These are phyloP conservation scores for Podaxis pistillaris DNA, from an alignment of 768 basidiomycete genomes.

Conservation along the genomic window DNA sequence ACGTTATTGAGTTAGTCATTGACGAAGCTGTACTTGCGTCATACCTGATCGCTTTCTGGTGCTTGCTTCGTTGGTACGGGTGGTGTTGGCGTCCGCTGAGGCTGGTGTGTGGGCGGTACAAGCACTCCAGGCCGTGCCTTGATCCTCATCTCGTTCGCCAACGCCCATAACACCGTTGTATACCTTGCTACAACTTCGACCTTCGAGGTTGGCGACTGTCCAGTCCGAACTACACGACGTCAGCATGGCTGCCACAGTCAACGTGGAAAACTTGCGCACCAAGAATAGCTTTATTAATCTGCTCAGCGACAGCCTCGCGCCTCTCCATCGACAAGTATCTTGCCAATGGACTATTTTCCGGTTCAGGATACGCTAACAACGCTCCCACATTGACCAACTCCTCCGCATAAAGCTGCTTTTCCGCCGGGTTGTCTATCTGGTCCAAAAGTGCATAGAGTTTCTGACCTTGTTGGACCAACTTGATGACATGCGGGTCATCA, in stretches of 20 bases:
- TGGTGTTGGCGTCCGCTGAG: constrained; percentile 10
- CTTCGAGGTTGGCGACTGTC: constrained; percentile 52
- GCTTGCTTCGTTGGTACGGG: constrained; percentile 17
- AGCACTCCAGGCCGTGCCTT: constrained; percentile 48
- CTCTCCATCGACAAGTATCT: constrained; percentile 76
- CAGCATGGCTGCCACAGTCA: not conserved
- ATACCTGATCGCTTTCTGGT: constrained; percentile 9
- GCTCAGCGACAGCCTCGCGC: constrained; percentile 80
- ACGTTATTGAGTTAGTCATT: not conserved
- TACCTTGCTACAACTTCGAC: constrained; percentile 68
- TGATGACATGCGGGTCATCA: constrained; percentile 8
- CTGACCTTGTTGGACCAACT: constrained; percentile 37
- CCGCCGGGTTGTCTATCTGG: constrained; percentile 50
- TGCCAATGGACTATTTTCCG: constrained; percentile 72
- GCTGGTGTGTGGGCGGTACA: constrained; percentile 35
- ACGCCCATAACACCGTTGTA: constrained; percentile 59
- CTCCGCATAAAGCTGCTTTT: constrained; percentile 58
- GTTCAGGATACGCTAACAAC: constrained; percentile 79
- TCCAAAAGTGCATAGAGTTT: constrained; percentile 66
- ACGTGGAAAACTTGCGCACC: constrained; percentile 46
- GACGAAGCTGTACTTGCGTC: not conserved
- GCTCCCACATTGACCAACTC: constrained; percentile 77
- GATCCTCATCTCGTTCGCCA: constrained; percentile 48
- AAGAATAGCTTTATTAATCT: constrained; percentile 84
- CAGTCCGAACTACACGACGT: constrained; percentile 43